A percentile compares a stretch with the other conserved stretches of the same genome.
These are phyloP conservation scores for Chalciporus sphaerocephalus DNA, from an alignment of 768 basidiomycete genomes.

Conservation along the genomic window DNA sequence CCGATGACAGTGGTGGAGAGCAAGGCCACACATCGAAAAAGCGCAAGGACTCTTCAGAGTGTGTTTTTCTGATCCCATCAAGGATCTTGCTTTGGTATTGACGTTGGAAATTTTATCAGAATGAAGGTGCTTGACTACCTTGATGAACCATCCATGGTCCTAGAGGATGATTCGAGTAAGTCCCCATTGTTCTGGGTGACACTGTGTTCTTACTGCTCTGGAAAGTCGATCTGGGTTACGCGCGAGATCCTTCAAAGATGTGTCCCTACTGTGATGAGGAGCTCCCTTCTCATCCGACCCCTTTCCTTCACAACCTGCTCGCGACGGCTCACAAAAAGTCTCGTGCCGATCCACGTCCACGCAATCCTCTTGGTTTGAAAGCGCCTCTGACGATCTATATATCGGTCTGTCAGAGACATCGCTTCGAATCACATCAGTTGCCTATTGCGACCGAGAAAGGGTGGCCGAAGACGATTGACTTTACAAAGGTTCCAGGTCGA, in stretches of 20 bases:
- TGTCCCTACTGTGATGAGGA: constrained; percentile 81
- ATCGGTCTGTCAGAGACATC: constrained; percentile 71
- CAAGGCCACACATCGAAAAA: constrained; percentile 30
- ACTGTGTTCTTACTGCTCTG: background rate
- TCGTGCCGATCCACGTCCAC: constrained; percentile 54
- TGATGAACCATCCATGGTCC: constrained; percentile 12
- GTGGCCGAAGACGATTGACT: constrained; percentile 76
- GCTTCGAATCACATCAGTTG: constrained; percentile 68
- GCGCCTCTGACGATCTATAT: constrained; percentile 53
- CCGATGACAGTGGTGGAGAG: constrained; percentile 31
- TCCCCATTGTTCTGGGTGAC: background rate
- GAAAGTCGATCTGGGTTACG: constrained; percentile 49
- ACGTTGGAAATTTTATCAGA: constrained; percentile 7
- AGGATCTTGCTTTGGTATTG: constrained; percentile 11
- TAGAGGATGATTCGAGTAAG: constrained; percentile 44
- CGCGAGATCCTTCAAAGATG: constrained; percentile 58
- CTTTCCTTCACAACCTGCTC: constrained; percentile 53
- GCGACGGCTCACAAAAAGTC: constrained; percentile 51
- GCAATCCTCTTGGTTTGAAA: constrained; percentile 62
- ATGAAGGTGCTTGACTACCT: constrained; percentile 9
- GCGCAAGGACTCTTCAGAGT: constrained; percentile 29
- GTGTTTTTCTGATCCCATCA: background rate
- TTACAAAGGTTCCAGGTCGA: constrained; percentile 49
- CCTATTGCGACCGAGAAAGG: constrained; percentile 67
- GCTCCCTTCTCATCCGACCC: constrained; percentile 60